These are phyloP conservation scores for Pleurotus djamor DNA, from an alignment of 768 basidiomycete species.

Conservation along the genomic window DNA sequence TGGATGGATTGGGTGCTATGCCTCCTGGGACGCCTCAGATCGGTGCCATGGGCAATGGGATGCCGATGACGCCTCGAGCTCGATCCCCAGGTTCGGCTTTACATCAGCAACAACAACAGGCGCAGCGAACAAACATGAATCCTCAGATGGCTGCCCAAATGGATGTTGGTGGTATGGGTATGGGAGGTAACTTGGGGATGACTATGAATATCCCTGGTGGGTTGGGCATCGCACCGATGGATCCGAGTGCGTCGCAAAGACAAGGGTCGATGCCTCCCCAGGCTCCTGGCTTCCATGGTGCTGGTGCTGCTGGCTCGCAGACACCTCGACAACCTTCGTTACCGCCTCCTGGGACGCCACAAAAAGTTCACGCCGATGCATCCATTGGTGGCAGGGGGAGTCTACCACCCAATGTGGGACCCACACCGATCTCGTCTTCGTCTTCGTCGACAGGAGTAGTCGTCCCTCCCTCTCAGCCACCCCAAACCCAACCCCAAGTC, in stretches of 20 bases:
- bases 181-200: slow-evolving; percentile 20
- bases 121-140: neutral
- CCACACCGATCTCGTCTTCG: neutral
- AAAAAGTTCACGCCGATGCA: neutral
- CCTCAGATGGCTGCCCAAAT: neutral
- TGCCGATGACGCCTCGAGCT: neutral
- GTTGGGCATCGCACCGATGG: neutral
- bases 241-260: slow-evolving; percentile 21
- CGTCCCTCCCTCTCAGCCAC: neutral
- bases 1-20: neutral
- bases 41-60: neutral
- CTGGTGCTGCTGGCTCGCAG: neutral
- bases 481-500: neutral
- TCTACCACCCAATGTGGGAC: slow-evolving; percentile 4
- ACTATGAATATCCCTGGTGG: slow-evolving; percentile 13
- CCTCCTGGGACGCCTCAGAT: neutral
- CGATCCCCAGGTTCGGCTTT: neutral
- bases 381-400: neutral
- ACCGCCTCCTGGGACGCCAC: slow-evolving; percentile 1
- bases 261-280: slow-evolving; percentile 23
- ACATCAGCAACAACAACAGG: neutral
- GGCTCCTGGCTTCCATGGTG: neutral
- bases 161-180: slow-evolving; percentile 10
- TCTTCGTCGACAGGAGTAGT: neutral
- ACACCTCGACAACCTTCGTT: slow-evolving; percentile 6